Evolutionary conservation across 1,139 yeast species (phyloP).

Genomic region (Suhomyces maxii): DNA sequence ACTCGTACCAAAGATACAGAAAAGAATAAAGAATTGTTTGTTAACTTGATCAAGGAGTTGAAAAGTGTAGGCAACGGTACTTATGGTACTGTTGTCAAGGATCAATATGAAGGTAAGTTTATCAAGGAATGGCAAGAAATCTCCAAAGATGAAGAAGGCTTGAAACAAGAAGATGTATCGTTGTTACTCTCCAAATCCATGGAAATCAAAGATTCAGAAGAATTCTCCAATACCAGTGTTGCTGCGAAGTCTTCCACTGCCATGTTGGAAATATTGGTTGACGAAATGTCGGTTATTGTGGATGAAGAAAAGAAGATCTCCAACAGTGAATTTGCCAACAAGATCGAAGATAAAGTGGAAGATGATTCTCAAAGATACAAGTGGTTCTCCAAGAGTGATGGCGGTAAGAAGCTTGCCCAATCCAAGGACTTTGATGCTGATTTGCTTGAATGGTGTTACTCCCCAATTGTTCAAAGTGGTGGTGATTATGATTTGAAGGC

Average conservation of each 20-base stretch:
- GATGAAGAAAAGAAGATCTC: constrained; percentile 83
- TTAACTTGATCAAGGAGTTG: constrained; percentile 54
- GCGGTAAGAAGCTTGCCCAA: constrained; percentile 55
- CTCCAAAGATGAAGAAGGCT: constrained; percentile 42
- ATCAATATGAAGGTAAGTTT: constrained; percentile 78
- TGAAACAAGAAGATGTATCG: constrained; percentile 28
- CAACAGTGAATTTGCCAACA: constrained; percentile 72
- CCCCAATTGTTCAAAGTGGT: constrained; percentile 90
- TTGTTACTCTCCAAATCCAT: constrained; percentile 55
- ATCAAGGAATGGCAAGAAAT: constrained; percentile 74
- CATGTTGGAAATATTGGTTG: constrained; percentile 80
- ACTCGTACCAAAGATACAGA: constrained; percentile 79
- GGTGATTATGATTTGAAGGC: constrained; percentile 83
- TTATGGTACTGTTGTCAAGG: constrained; percentile 69
- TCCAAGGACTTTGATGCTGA: constrained; percentile 65
- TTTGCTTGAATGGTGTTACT: constrained; percentile 89
- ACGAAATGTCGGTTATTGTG: constrained; percentile 83
- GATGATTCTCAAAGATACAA: constrained; percentile 75
- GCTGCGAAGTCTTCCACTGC: constrained; percentile 81
- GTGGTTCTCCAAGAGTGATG: constrained; percentile 63
- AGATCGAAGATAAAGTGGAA: constrained; percentile 77
- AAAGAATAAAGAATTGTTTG: constrained; percentile 67
- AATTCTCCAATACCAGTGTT: constrained; percentile 59
- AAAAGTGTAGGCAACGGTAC: constrained; percentile 42
- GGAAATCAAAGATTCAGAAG: constrained; percentile 81